Evolutionary conservation across 495 filamentous ascomycete genomes (phyloP), one percentile per base, ranked within the genome.

Genomic region (Lichina pygmaea): DNA sequence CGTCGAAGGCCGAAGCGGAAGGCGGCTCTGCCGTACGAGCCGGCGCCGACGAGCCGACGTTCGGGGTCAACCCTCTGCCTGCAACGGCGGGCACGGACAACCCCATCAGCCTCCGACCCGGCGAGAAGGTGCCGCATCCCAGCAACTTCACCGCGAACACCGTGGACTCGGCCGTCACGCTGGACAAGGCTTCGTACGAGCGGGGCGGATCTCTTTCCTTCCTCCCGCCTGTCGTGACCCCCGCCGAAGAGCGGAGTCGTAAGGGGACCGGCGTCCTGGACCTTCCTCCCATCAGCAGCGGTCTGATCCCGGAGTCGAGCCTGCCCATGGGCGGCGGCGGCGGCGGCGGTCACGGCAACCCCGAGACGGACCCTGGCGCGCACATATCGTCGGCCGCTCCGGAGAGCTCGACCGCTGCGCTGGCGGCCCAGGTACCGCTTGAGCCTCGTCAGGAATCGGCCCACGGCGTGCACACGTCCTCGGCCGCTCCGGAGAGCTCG

Each of bases 181-280:
- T 81, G 9, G 84, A 93, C 55, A 68, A 81, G 57, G 79, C 72
- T 52, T 85, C 78, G 1, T 93, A 94, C 56, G 76, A 93, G 54
- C 75, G 75, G 52, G 73, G 71, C 54, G 79, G 76, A 54, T 56
- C 70, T 41, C 59, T 68, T 46, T 53, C 58, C 8, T 62, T 55
- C 24, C 54, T 66, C n/a, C 56, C 66, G 33, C 60, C 68, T 15
- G 60, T 66, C 31, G 55, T 64, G 41, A 66, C 60, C 33, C 60
- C 65, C 36, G 52, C 62, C 44, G 54, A 51, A 43, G 60, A 64
- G 48, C 54, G 60, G 33, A 66, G 63, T 42, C 52, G 54, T 10
- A 61, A 66, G 37, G 67, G 71, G 43, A 46, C 65, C 45, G 64
- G 66, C 47, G 59, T 75, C 54, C 62, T 78, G 43, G 60, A 64